A percentile compares a stretch with the other conserved stretches of the same genome.
Conservation (phyloP, 2,329 filamentous ascomycete genomes). For the Phialophora macrospora region DNA sequence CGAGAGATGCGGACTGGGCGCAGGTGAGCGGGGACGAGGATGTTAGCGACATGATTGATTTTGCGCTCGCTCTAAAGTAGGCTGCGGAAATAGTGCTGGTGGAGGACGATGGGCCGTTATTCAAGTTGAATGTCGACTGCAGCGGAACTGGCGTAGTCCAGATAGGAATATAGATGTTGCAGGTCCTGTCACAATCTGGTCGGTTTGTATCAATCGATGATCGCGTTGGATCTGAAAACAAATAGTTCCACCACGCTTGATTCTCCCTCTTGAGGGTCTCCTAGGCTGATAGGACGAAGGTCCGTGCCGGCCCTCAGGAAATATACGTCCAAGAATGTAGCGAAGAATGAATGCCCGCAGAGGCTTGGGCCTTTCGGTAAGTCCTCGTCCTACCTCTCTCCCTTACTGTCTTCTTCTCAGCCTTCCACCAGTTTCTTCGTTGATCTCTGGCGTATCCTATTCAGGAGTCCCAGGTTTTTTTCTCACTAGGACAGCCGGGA, state of each 20-base stretch:
- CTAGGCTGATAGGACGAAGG: neutral
- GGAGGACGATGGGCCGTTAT: neutral
- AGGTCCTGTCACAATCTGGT: neutral
- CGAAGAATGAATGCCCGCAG: neutral
- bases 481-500: neutral
- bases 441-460: neutral
- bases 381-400: neutral
- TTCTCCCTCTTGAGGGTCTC: neutral
- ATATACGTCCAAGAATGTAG: neutral
- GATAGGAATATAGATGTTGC: neutral
- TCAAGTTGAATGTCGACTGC: neutral
- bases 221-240: neutral
- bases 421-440: neutral
- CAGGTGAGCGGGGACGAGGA: constrained; percentile 79
- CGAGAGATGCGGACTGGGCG: constrained; percentile 75
- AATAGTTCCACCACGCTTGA: neutral
- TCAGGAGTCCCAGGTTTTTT: neutral
- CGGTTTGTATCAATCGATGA: neutral
- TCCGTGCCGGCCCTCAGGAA: neutral
- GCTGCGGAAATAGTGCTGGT: neutral
- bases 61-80: neutral
- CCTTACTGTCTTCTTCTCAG: neutral
- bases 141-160: too few species aligned
- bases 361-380: neutral
- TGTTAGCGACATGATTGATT: constrained; percentile 77